Evolutionary conservation across 2,329 filamentous ascomycete species (phyloP).

Genomic region (Hypoxylon sp.): DNA sequence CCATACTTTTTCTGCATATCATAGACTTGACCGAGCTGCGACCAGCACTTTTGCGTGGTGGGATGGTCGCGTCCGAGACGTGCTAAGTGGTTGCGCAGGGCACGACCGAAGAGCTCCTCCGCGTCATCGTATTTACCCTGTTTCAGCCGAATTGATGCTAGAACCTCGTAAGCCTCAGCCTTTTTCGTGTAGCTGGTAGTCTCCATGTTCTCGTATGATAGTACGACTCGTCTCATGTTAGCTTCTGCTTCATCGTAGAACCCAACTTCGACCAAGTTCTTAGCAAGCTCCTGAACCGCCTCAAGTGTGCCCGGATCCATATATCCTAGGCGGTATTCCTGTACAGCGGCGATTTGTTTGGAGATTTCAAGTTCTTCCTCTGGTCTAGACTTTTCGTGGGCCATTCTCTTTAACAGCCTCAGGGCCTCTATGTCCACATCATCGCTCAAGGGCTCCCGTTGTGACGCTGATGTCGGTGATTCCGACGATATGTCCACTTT

Average conservation of each 20-base stretch:
- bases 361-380: conserved; percentile 21
- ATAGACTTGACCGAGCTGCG: conserved; percentile 19
- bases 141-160: conserved; percentile 9
- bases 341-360: conserved; percentile 12
- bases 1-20: conserved; percentile 6
- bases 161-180: conserved; percentile 9
- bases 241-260: conserved; percentile 27
- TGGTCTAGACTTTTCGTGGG: too few species aligned
- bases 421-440: too few species aligned
- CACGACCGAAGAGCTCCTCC: conserved; percentile 8
- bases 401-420: too few species aligned
- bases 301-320: conserved; percentile 11
- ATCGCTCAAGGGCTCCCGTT: too few species aligned
- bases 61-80: conserved; percentile 17
- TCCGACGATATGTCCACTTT: too few species aligned
- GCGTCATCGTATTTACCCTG: conserved; percentile 19
- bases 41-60: conserved; percentile 23
- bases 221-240: conserved; percentile 17
- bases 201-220: conserved; percentile 19
- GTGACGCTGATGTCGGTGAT: too few species aligned
- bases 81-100: conserved; percentile 12
- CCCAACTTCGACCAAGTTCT: conserved; percentile 16
- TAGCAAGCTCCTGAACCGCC: conserved; percentile 15
- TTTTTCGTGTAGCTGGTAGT: conserved; percentile 9
- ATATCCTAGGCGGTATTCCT: conserved; percentile 13